Evolutionary conservation across 129 eudicot species (phyloP), one percentile per base, ranked within the genome.

Genomic region (Lactuca saligna): DNA sequence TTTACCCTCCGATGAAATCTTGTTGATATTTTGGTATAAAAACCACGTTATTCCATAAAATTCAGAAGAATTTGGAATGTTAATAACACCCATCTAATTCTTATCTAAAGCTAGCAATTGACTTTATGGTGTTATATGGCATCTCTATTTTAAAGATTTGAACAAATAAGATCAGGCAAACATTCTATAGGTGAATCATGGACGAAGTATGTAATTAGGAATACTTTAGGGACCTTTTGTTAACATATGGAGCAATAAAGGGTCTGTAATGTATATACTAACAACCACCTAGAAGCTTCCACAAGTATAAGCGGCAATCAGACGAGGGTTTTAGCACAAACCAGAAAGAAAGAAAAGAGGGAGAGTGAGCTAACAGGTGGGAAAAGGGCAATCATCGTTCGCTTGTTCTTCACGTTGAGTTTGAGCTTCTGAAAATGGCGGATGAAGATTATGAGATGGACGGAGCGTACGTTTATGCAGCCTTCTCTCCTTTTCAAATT

Each of bases 381-480:
- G 20, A 32, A 60, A 42, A 59, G 20, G 17, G 38, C 58, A 34
- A 44, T 6, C 39, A 48, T 16, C 50, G 12, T 60, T 59, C 7
- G 0, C 66, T 16, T 69, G 63, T 7, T 69, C 75, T 29, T 69
- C 67, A 8, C 16, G 51, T 37, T 38, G 53, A 73, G n/a, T 34
- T 66, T 70, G 5, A 13, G 41, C 49, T 9, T 58, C 44, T 29
- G 39, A 75, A 65, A 79, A 88, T 88, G 96, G 96, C 95, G 7
- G 91, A 88, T 72, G 95, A 88, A 54, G 95, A 88, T 16, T 88
- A 76, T 68, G 95, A 85, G 58, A 88, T 88, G 95, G 91, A 88
- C 81, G 90, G 86, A 75, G 90, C 79, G 95, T 88, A 61, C 61
- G 82, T 68, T 25, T 74, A 3, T 2, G 10, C 50, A 44, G 17